Percentiles rank a stretch among this genome's conserved stretches.
Conservation (phyloP, 805 yeast genomes). For the Ogataea henricii region DNA sequence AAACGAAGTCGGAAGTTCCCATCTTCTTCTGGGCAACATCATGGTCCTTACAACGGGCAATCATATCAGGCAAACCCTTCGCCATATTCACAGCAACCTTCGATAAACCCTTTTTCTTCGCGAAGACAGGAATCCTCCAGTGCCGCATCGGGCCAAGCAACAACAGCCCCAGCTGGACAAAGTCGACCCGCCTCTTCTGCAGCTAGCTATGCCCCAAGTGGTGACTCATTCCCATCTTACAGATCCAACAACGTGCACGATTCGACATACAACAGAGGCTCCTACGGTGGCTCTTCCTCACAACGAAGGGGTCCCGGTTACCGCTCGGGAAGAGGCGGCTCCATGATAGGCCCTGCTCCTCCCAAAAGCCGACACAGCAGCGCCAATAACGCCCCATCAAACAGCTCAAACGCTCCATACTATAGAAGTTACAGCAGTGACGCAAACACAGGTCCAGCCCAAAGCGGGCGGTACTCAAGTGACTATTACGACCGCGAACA, state of each 20-base stretch:
- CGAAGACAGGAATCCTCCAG: slow-evolving; percentile 25
- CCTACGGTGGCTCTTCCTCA: slow-evolving; percentile 11
- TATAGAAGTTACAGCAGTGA: slow-evolving; percentile 23
- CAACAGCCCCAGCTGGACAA: slow-evolving; percentile 7
- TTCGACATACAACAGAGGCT: slow-evolving; percentile 13
- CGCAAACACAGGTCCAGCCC: slow-evolving; percentile 9
- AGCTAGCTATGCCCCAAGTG: slow-evolving; percentile 5
- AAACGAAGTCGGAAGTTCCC: slow-evolving; percentile 28
- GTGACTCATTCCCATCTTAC: slow-evolving; percentile 15
- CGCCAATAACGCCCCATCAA: slow-evolving; percentile 1
- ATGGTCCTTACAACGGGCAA: slow-evolving; percentile 10
- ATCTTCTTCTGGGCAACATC: slow-evolving; percentile 18
- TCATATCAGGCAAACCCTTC: slow-evolving; percentile 17
- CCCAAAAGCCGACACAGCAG: slow-evolving; percentile 11
- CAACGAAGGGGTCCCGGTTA: slow-evolving; percentile 20
- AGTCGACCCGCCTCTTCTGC: slow-evolving; percentile 3
- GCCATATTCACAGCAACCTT: slow-evolving; percentile 24
- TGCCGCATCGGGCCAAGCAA: slow-evolving; percentile 8
- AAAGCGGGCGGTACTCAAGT: slow-evolving; percentile 15
- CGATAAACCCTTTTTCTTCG: slow-evolving; percentile 35
- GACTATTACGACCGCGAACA: slow-evolving; percentile 24
- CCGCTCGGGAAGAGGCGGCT: slow-evolving; percentile 22
- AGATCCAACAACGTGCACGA: slow-evolving; percentile 19
- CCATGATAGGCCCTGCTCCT: slow-evolving; percentile 3
- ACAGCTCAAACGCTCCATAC: slow-evolving; percentile 11